Conservation (phyloP, 2,329 filamentous ascomycete species). For the Colletotrichum sp. region DNA sequence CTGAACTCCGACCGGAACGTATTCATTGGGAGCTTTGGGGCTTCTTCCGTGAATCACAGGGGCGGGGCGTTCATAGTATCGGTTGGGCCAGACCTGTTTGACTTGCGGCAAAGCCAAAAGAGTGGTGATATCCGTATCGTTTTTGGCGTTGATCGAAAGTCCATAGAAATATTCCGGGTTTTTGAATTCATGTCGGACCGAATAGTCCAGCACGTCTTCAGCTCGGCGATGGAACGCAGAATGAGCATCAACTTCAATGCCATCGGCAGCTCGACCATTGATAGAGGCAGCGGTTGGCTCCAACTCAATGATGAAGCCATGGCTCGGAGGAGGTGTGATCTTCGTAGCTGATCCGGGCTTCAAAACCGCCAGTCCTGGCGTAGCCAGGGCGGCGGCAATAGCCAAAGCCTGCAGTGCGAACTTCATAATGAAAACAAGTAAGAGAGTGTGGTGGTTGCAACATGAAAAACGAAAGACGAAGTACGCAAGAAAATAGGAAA, state of each 20-base stretch:
- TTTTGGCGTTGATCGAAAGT: slow-evolving; percentile 18
- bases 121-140: neutral
- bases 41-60: neutral
- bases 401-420: neutral
- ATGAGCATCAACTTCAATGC: neutral
- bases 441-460: neutral
- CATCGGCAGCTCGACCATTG: neutral
- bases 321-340: neutral
- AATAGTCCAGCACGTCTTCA: slow-evolving; percentile 4
- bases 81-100: slow-evolving; percentile 21
- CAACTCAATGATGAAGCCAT: slow-evolving; percentile 12
- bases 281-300: neutral
- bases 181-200: slow-evolving; percentile 19
- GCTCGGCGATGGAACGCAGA: slow-evolving; percentile 10
- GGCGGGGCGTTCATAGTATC: slow-evolving; percentile 9
- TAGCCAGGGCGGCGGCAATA: neutral
- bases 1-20: neutral
- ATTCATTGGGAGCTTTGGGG: neutral
- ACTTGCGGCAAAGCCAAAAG: slow-evolving; percentile 16
- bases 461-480: neutral
- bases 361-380: neutral
- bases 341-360: neutral
- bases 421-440: neutral
- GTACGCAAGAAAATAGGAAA: neutral
- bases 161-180: slow-evolving; percentile 21